Base-by-base conservation (phyloP, 495 filamentous ascomycete species). In the Penicillium turbatum region DNA sequence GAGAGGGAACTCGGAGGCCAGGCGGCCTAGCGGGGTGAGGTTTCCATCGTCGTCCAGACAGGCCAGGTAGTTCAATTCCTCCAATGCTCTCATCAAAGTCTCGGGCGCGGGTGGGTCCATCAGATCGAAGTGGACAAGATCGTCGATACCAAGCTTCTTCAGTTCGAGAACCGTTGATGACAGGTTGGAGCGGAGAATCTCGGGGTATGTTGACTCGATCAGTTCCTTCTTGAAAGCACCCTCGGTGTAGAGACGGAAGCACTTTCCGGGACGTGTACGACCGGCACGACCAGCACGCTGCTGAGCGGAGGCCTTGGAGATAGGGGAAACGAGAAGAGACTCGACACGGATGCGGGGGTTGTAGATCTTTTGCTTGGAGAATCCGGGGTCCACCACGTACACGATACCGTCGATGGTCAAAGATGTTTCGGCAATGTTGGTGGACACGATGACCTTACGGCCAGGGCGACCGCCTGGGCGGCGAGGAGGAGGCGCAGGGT, bases 291-390 rank as follows among this genome's bases (percentile, higher is more conserved):
- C 93, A 59, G 95, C 95, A 72, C 95, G 79, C 71, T 99, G 95
- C 60, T 97, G 91, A 0, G 95, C 95, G n/a, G 93, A 97, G 11
- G 95, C 95, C 72, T 95, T 96, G 30, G 92, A 97, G 48, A 97
- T 97, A 5, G 95, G 88, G 11, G 95, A 96, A 5, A 99, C 92
- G 5, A 99, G 76, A 2, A 99, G 77, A 0, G 95, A 97, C 69
- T 99, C 95, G 36, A 97, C 92, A 65, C 95, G 87, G 51, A 96
- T 89, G 48, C 95, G 85, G 21, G 95, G 92, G 65, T 97, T 96
- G 79, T 97, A 99, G 56, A 99, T 91, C 73, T 99, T 99, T 68
- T 99, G 95, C 78, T 99, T 99, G 68, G 89, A 95, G 74, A 99
- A 99, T 17, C 95, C 95, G 6, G 95, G 93, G 65, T 99, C 95